Percentiles rank a stretch among this genome's conserved stretches.
These are phyloP conservation scores for Flueggea neowawraea DNA, from an alignment of 441 rosid species.

Conservation along the genomic window DNA sequence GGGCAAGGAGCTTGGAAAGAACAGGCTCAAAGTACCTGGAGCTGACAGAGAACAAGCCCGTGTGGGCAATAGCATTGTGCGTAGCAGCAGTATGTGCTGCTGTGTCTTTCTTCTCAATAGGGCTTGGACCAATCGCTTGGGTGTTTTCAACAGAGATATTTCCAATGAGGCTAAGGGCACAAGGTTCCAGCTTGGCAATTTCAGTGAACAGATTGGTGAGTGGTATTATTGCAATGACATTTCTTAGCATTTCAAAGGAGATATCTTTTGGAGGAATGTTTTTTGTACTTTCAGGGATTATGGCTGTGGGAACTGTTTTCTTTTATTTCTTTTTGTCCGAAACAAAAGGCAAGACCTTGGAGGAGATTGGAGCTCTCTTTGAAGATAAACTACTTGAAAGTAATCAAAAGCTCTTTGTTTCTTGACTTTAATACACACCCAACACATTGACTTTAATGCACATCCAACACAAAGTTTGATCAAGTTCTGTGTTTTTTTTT, in stretches of 20 bases:
- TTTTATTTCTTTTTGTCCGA: constrained; percentile 46
- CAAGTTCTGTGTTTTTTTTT: too few relatives aligned
- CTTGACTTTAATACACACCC: background rate
- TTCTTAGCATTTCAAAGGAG: constrained; percentile 32
- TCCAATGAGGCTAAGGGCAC: constrained; percentile 47
- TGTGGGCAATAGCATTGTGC: constrained; percentile 34
- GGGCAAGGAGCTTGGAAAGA: constrained; percentile 57
- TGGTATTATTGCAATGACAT: constrained; percentile 50
- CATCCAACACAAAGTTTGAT: too few relatives aligned
- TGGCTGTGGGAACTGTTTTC: constrained; percentile 30
- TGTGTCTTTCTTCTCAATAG: constrained; percentile 53
- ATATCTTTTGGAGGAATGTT: constrained; percentile 52
- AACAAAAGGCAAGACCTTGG: constrained; percentile 61
- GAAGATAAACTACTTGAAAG: constrained; percentile 20
- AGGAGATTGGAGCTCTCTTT: constrained; percentile 43
- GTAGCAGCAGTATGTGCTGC: constrained; percentile 37
- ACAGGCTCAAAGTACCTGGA: constrained; percentile 43
- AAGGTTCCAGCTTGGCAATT: constrained; percentile 49
- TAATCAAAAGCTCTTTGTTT: constrained; percentile 1
- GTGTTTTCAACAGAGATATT: constrained; percentile 55
- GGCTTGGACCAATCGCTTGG: constrained; percentile 54
- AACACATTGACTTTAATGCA: too few relatives aligned
- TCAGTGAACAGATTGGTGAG: constrained; percentile 61
- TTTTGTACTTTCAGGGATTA: constrained; percentile 34
- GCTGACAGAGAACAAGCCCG: constrained; percentile 17